phyloP scores from a whole-genome alignment of 768 basidiomycete species.

The Kwoniella pini region DNA sequence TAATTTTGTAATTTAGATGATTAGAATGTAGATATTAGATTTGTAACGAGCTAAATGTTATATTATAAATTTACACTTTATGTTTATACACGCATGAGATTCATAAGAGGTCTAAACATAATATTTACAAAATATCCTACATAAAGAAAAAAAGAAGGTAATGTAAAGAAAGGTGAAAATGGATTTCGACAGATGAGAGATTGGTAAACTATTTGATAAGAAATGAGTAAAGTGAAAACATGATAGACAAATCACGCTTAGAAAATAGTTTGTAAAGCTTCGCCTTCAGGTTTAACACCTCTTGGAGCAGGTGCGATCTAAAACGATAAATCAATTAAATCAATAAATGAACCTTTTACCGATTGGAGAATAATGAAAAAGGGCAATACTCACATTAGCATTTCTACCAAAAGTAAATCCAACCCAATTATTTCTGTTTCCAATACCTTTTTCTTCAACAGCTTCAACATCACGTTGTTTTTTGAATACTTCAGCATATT shows the following conservation, averaged over 20 bases:
- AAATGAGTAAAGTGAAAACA: neutral
- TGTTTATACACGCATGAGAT: no score
- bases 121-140: neutral
- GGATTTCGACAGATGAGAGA: no score
- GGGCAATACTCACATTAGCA: conserved; percentile 32
- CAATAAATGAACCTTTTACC: no score
- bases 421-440: conserved; percentile 54
- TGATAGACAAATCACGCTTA: conserved; percentile 15
- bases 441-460: conserved; percentile 74
- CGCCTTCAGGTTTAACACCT: conserved; percentile 52
- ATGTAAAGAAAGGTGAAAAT: neutral
- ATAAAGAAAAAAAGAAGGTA: neutral
- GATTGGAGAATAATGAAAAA: neutral
- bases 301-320: conserved; percentile 32
- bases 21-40: no score
- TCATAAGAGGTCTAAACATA: no score
- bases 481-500: conserved; percentile 97
- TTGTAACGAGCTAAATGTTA: no score
- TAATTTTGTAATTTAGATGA: no score
- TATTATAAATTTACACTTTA: no score
- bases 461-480: conserved; percentile 92
- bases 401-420: conserved; percentile 56
- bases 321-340: neutral
- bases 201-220: no score
- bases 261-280: conserved; percentile 55